phyloP scores from a whole-genome alignment of 2,329 filamentous ascomycete genomes.

The Mollisiaceae sp. region DNA sequence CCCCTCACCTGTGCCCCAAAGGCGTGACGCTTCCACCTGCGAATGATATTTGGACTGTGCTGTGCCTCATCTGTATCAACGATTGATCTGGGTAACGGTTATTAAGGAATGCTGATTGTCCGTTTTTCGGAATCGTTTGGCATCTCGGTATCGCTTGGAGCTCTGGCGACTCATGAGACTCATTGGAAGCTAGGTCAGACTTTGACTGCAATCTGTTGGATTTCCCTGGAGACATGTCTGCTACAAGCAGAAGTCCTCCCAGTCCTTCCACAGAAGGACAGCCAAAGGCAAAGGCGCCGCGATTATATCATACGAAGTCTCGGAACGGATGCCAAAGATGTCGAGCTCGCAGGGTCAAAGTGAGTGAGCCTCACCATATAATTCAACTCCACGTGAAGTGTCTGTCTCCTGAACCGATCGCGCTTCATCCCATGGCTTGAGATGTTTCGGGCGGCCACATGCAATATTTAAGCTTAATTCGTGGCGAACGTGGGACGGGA shows the following conservation, averaged over 20 bases:
- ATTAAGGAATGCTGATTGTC: neutral
- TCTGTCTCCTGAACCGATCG: neutral
- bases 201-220: neutral
- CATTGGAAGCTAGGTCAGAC: too few relatives aligned
- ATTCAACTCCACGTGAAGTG: neutral
- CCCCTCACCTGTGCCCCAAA: too few relatives aligned
- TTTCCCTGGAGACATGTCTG: neutral
- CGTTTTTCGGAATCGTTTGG: neutral
- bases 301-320: conserved; percentile 44
- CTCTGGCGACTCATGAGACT: neutral
- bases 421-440: neutral
- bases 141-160: conserved; percentile 6
- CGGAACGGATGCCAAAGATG: conserved; percentile 41
- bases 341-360: conserved; percentile 42
- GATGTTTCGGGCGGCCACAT: neutral
- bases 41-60: too few relatives aligned
- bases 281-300: conserved; percentile 21
- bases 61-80: neutral
- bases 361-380: conserved; percentile 20
- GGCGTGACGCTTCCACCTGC: too few relatives aligned
- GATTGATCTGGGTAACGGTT: neutral
- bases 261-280: neutral
- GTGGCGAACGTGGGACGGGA: neutral
- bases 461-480: conserved; percentile 7
- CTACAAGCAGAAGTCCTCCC: neutral